Evolutionary conservation across 192 early-diverging fungal species (phyloP).

Genomic region (Gryganskiella cystojenkinii): DNA sequence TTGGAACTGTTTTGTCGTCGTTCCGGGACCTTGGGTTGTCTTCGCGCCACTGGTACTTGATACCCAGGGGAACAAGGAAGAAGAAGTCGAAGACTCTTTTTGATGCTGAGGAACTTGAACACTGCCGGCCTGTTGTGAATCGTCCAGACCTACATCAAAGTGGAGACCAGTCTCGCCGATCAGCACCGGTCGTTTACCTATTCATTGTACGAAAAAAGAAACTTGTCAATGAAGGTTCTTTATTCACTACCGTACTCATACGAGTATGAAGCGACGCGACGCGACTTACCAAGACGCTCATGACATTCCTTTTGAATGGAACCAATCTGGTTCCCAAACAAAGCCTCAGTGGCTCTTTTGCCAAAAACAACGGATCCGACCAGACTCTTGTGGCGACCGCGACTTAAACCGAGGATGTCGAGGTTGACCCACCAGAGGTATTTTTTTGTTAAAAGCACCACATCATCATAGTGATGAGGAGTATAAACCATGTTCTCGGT

Average conservation of each 20-base stretch:
- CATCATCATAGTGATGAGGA: constrained; percentile 69
- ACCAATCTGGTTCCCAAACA: constrained; percentile 33
- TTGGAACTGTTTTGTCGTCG: constrained; percentile 25
- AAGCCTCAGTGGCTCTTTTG: constrained; percentile 14
- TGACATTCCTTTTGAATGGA: constrained; percentile 38
- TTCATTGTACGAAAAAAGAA: neutral
- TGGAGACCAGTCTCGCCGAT: constrained; percentile 46
- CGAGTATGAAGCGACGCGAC: neutral
- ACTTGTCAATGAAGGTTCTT: neutral
- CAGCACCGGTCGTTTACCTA: constrained; percentile 32
- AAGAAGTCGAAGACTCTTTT: neutral
- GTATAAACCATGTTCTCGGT: constrained; percentile 55
- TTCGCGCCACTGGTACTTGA: neutral
- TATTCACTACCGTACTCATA: neutral
- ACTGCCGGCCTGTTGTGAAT: constrained; percentile 17
- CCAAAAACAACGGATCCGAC: constrained; percentile 34
- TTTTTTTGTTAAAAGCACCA: constrained; percentile 62
- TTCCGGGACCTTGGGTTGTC: neutral
- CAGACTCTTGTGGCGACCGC: constrained; percentile 59
- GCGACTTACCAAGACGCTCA: constrained; percentile 28
- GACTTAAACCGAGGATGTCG: constrained; percentile 61
- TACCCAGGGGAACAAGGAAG: neutral
- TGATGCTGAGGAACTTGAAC: neutral
- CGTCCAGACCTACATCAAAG: constrained; percentile 40
- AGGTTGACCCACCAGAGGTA: constrained; percentile 63